phyloP scores from a whole-genome alignment of 2,329 filamentous ascomycete genomes.

The Fusarium scirpi region DNA sequence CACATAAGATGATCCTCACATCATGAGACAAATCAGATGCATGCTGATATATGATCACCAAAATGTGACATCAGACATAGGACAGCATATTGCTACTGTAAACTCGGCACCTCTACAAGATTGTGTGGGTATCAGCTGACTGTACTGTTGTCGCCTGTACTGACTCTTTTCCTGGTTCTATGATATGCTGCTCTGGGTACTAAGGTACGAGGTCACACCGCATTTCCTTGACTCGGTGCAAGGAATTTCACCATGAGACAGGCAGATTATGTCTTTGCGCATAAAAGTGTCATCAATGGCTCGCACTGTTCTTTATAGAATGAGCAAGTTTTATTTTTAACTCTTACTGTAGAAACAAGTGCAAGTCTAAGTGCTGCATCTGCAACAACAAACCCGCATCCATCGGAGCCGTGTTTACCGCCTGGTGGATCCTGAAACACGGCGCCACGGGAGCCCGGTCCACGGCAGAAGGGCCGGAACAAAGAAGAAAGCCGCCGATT shows the following conservation, averaged over 20 bases:
- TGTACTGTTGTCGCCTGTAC: background rate
- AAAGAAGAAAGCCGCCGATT: conserved; percentile 20
- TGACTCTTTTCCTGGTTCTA: background rate
- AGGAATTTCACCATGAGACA: conserved; percentile 4
- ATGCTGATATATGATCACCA: conserved; percentile 13
- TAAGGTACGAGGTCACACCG: background rate
- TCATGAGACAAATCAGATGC: conserved; percentile 21
- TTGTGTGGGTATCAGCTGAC: conserved; percentile 8
- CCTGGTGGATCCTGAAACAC: conserved; percentile 32
- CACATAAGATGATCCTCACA: conserved; percentile 9
- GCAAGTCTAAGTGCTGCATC: background rate
- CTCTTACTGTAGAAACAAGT: background rate
- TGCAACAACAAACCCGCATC: conserved; percentile 11
- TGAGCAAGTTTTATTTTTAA: background rate
- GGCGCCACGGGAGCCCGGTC: conserved; percentile 24
- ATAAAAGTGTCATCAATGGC: background rate
- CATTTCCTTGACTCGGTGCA: conserved; percentile 13
- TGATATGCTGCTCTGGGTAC: background rate
- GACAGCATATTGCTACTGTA: background rate
- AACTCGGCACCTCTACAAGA: background rate
- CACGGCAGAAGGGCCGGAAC: conserved; percentile 13
- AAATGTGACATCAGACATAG: background rate
- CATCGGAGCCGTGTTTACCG: conserved; percentile 15
- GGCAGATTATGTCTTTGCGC: background rate
- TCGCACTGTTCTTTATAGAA: conserved; percentile 2